A percentile compares a stretch with the other conserved stretches of the same genome.
Conservation (phyloP, 108 stramenopile species). For the Ochromonas danica region DNA sequence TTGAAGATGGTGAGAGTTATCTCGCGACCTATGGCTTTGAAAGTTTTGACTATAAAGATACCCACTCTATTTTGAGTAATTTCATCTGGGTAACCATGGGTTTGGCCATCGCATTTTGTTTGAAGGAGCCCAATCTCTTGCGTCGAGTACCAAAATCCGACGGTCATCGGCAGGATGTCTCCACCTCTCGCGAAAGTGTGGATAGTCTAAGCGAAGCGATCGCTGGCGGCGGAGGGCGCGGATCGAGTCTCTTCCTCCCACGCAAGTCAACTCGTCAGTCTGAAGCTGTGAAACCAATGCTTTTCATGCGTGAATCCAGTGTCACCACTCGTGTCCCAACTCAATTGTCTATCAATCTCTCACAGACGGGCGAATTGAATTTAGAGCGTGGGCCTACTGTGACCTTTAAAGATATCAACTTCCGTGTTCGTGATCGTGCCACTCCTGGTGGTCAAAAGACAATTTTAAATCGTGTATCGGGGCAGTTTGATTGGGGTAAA, state of each 20-base stretch:
- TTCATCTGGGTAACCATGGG: neutral
- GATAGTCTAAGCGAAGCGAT: no score
- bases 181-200: neutral
- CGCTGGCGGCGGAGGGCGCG: no score
- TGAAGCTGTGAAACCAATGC: slow-evolving; percentile 11
- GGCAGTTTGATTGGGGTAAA: slow-evolving; percentile 34
- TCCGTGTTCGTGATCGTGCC: neutral
- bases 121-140: neutral
- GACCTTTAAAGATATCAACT: neutral
- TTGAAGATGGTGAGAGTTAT: neutral
- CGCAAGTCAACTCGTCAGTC: no score
- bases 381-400: slow-evolving; percentile 12
- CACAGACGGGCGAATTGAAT: neutral
- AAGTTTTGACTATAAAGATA: neutral
- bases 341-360: neutral
- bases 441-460: neutral
- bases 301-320: slow-evolving; percentile 2
- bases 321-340: neutral
- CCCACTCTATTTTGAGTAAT: neutral
- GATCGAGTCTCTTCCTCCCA: no score
- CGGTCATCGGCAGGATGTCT: neutral
- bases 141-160: neutral
- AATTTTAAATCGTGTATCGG: slow-evolving; percentile 6
- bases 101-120: neutral
- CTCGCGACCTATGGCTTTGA: slow-evolving; percentile 21